Conservation (phyloP, 2,329 filamentous ascomycete genomes). For the Cladophialophora psammophila region DNA sequence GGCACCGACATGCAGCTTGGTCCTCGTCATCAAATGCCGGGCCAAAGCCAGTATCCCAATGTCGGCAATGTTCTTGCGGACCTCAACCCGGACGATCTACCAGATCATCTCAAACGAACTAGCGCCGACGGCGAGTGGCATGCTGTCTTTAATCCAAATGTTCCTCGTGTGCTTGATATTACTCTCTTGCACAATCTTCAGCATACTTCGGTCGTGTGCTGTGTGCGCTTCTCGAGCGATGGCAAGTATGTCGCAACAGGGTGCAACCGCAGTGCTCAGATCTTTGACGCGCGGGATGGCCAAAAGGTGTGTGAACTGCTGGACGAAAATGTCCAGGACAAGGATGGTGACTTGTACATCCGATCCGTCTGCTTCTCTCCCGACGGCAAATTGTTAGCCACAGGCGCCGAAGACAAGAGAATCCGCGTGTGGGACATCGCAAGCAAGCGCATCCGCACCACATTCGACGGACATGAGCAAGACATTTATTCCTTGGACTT, state of each 20-base stretch:
- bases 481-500: slow-evolving; percentile 98
- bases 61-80: slow-evolving; percentile 80
- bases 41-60: slow-evolving; percentile 61
- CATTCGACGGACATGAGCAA: slow-evolving; percentile 96
- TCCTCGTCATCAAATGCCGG: slow-evolving; percentile 47
- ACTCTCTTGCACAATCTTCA: slow-evolving; percentile 90
- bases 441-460: slow-evolving; percentile 81
- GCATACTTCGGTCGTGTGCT: slow-evolving; percentile 97
- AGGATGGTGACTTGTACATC: slow-evolving; percentile 93
- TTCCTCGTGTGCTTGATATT: slow-evolving; percentile 88
- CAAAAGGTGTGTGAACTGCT: slow-evolving; percentile 89
- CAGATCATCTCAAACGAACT: slow-evolving; percentile 85
- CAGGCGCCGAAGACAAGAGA: slow-evolving; percentile 95
- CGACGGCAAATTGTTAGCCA: slow-evolving; percentile 90
- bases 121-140: slow-evolving; percentile 81
- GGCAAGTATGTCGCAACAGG: slow-evolving; percentile 96
- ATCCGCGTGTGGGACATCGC: slow-evolving; percentile 97
- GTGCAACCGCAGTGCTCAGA: slow-evolving; percentile 98
- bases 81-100: slow-evolving; percentile 83
- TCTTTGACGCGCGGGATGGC: slow-evolving; percentile 89
- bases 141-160: slow-evolving; percentile 92
- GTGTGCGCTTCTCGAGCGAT: slow-evolving; percentile 94
- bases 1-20: slow-evolving; percentile 37
- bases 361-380: slow-evolving; percentile 98
- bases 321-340: slow-evolving; percentile 79